Evolutionary conservation across 2,329 filamentous ascomycete species (phyloP).

Genomic region (Aspergillus ochraceus): DNA sequence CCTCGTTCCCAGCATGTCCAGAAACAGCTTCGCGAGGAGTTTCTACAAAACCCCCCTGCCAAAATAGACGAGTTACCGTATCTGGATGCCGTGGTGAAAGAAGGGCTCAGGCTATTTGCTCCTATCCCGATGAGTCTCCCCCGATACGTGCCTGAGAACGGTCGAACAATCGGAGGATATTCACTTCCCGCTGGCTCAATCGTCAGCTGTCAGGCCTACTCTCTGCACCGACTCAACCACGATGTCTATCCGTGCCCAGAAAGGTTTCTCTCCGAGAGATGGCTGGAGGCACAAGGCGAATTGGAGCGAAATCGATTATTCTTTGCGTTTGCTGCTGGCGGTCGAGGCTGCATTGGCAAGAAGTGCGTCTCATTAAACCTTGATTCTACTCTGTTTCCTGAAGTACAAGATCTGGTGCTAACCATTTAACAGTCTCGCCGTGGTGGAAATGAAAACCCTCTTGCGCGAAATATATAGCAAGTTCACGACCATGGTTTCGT

Average conservation of each 20-base stretch:
- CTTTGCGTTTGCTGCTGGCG: slow-evolving; percentile 67
- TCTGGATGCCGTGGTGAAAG: slow-evolving; percentile 64
- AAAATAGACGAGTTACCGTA: slow-evolving; percentile 50
- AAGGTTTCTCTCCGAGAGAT: slow-evolving; percentile 34
- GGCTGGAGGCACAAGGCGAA: slow-evolving; percentile 34
- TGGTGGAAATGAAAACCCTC: slow-evolving; percentile 64
- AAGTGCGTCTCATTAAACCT: slow-evolving; percentile 53
- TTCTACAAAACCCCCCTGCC: slow-evolving; percentile 41
- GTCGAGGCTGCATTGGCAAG: slow-evolving; percentile 56
- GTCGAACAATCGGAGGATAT: slow-evolving; percentile 43
- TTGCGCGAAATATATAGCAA: slow-evolving; percentile 61
- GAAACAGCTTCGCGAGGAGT: slow-evolving; percentile 53
- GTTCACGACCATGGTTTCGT: slow-evolving; percentile 53
- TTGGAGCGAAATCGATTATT: slow-evolving; percentile 51
- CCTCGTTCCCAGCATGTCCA: slow-evolving; percentile 55
- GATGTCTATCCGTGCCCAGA: slow-evolving; percentile 32
- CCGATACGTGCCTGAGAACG: slow-evolving; percentile 39
- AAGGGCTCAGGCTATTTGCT: slow-evolving; percentile 59
- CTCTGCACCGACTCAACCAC: slow-evolving; percentile 33
- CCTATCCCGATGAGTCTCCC: slow-evolving; percentile 55
- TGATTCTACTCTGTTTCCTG: neutral
- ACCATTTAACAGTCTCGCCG: slow-evolving; percentile 51
- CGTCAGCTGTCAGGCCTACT: slow-evolving; percentile 42
- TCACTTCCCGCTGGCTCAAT: slow-evolving; percentile 35
- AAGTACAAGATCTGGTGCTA: neutral